These are phyloP conservation scores for Aspergillus eucalypticola DNA, from an alignment of 2,329 filamentous ascomycete species.

Conservation along the genomic window DNA sequence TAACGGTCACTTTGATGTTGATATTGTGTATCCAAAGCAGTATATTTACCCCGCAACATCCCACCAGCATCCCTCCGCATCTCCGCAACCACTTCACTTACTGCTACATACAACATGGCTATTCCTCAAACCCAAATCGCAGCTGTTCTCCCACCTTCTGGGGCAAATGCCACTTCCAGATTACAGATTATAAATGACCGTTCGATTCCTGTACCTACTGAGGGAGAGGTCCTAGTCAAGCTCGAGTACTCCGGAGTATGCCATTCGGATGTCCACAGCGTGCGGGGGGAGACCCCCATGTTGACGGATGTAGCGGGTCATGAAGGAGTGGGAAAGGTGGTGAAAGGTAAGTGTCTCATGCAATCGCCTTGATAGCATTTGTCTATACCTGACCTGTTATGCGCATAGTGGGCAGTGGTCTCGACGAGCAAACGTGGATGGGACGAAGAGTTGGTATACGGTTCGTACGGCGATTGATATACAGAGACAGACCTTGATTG, in stretches of 20 bases:
- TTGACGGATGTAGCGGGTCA: slow-evolving; percentile 50
- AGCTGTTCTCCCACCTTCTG: slow-evolving; percentile 31
- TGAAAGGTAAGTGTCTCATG: slow-evolving; percentile 28
- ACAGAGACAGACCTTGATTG: slow-evolving; percentile 14
- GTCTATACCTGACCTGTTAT: neutral
- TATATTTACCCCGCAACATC: slow-evolving; percentile 7
- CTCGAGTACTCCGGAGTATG: slow-evolving; percentile 51
- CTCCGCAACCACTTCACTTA: neutral
- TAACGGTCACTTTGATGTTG: neutral
- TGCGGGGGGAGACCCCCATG: slow-evolving; percentile 46
- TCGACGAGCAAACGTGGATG: slow-evolving; percentile 32
- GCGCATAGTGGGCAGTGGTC: slow-evolving; percentile 27
- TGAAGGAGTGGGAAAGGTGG: slow-evolving; percentile 49
- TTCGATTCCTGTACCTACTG: slow-evolving; percentile 39
- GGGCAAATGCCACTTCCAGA: slow-evolving; percentile 19
- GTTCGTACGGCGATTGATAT: slow-evolving; percentile 21
- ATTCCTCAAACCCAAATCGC: slow-evolving; percentile 32
- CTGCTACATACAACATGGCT: slow-evolving; percentile 1
- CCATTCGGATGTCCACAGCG: slow-evolving; percentile 51
- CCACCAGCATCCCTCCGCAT: neutral
- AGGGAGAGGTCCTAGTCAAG: slow-evolving; percentile 49
- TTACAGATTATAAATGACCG: slow-evolving; percentile 29
- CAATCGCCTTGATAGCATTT: neutral
- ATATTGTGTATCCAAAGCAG: neutral
- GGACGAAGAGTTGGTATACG: slow-evolving; percentile 35